A percentile compares a stretch with the other conserved stretches of the same genome.
phyloP scores from a whole-genome alignment of 768 basidiomycete species.

The Agrocybe praecox region DNA sequence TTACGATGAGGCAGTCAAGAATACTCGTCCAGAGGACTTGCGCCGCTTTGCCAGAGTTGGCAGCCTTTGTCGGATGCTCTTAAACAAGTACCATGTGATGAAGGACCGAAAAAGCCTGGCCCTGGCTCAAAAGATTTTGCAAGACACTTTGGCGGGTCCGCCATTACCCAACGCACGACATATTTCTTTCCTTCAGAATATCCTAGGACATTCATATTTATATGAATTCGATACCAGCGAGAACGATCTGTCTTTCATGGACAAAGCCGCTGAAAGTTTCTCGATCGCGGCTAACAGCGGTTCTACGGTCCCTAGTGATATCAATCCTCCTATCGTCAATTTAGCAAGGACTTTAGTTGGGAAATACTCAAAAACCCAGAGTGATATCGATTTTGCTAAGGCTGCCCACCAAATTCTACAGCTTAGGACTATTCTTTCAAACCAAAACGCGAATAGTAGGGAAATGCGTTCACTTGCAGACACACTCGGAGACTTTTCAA shows the following conservation, averaged over 20 bases:
- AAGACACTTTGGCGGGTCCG: background rate
- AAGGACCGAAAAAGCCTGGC: background rate
- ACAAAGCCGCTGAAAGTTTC: constrained; percentile 2
- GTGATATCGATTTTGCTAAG: constrained; percentile 1
- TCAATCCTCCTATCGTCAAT: constrained; percentile 1
- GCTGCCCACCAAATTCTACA: background rate
- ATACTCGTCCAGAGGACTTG: background rate
- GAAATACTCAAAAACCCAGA: constrained; percentile 3
- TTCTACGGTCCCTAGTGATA: background rate
- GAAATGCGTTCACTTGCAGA: constrained; percentile 1
- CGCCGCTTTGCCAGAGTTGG: background rate
- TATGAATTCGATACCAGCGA: constrained; percentile 3
- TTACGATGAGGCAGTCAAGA: constrained; percentile 11
- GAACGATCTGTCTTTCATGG: background rate
- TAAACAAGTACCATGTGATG: constrained; percentile 1
- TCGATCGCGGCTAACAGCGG: background rate
- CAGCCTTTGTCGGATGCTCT: constrained; percentile 5
- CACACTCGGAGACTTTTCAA: background rate
- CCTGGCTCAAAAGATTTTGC: background rate
- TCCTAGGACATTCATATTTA: constrained; percentile 1
- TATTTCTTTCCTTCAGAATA: constrained; percentile 3
- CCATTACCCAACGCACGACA: background rate
- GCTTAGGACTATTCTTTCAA: background rate
- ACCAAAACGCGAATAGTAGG: background rate
- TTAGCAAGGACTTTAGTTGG: background rate